Evolutionary conservation across 345 rosid genomes (phyloP), one percentile per base, ranked within the genome.

Genomic region (Rhodomyrtus tomentosa): DNA sequence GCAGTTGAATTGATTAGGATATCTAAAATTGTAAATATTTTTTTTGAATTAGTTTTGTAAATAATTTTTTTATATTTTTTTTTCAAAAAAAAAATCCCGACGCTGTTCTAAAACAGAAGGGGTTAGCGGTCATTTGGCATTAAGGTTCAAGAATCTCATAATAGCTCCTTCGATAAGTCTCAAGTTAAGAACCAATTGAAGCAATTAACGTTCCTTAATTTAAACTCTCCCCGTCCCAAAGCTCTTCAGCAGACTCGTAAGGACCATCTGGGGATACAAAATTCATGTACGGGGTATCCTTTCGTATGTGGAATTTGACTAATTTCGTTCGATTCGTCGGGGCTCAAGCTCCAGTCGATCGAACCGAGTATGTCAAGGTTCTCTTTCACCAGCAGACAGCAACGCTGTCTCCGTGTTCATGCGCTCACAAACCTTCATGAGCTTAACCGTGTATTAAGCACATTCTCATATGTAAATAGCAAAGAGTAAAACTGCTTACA

Each of bases 141-240:
- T 58, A 58, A 58, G 72, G 36, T 27, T 3, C 72, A 27, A 58
- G 9, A 2, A 27, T 58, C 72, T 27, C 1, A n/a, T 0, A 58
- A 58, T 29, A 58, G 14, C 7, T 58, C 72, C 0, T 13, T 58
- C 18, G 27, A 58, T 5, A 58, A 29, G 15, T 27, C 72, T 58
- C 0, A 7, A 58, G 72, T 58, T 27, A 38, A 58, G 38, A 27
- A 27, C 38, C 27, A 12, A 27, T 27, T 58, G 38, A 58, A 58
- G 2, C 1, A 27, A 58, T 6, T 59, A 15, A 59, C 29, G 20
- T 6, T 59, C 50, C 38, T 81, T 13, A 5, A 56, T 86, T 62
- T 42, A 6, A 88, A 20, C 84, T 22, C 51, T 84, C 83, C 62
- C 76, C 88, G 27, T 90, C 90, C 92, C 92, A 90, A 0, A 90